Conservation (phyloP, 129 eudicot genomes). For the Pulicaria dysenterica region DNA sequence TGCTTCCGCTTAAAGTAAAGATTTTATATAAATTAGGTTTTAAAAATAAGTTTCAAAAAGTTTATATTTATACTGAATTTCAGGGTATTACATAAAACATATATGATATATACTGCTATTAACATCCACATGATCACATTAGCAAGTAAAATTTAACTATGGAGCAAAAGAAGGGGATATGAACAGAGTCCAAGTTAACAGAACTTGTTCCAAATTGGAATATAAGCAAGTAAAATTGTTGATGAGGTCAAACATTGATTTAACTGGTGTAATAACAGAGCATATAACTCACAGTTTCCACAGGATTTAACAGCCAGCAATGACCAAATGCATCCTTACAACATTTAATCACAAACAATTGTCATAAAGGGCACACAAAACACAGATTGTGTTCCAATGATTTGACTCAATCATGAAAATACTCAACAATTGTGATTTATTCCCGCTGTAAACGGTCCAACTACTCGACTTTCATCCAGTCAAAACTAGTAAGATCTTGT, state of each 20-base stretch:
- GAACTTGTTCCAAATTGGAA: no score
- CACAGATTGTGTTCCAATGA: slow-evolving; percentile 23
- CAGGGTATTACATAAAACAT: no score
- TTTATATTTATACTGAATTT: no score
- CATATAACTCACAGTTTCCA: not conserved
- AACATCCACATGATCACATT: no score
- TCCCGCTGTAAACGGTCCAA: slow-evolving; percentile 13
- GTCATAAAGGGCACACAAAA: slow-evolving; percentile 22
- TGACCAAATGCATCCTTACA: slow-evolving; percentile 20
- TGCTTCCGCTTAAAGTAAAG: no score
- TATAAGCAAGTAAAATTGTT: not conserved
- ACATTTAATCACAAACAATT: slow-evolving; percentile 17
- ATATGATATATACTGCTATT: no score
- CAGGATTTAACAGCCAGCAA: not conserved
- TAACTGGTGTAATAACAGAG: not conserved
- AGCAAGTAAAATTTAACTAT: no score
- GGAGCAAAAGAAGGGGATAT: no score
- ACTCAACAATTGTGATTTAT: slow-evolving; percentile 31
- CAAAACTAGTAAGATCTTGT: slow-evolving; percentile 32
- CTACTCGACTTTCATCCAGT: slow-evolving; percentile 4
- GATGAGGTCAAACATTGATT: slow-evolving; percentile 5
- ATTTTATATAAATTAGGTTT: no score
- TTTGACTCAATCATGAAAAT: slow-evolving; percentile 13
- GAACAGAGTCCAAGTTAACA: no score
- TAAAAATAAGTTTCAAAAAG: no score